phyloP scores from a whole-genome alignment of 805 yeast species.

The Barnettozyma populi region DNA sequence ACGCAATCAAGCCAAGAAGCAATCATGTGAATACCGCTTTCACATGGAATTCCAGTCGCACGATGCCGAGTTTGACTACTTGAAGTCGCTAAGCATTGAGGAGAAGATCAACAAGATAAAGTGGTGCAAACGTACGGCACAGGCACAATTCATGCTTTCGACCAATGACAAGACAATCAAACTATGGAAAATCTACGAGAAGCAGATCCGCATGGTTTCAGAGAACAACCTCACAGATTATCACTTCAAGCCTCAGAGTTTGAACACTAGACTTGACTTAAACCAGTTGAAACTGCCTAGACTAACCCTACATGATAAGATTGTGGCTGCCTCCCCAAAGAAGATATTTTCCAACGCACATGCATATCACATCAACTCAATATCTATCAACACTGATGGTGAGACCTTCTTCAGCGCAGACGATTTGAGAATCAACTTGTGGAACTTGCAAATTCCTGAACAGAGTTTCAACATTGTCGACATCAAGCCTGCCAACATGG shows the following conservation, averaged over 20 bases:
- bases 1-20: constrained; percentile 68
- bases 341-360: constrained; percentile 92
- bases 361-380: constrained; percentile 95
- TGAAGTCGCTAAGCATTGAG: constrained; percentile 93
- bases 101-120: constrained; percentile 97
- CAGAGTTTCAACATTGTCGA: constrained; percentile 96
- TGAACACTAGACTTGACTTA: constrained; percentile 27
- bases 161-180: constrained; percentile 98
- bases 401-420: constrained; percentile 92
- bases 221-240: constrained; percentile 75
- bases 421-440: constrained; percentile 89
- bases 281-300: constrained; percentile 71
- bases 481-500: constrained; percentile 97
- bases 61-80: constrained; percentile 97
- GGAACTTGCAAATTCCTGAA: constrained; percentile 93
- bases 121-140: constrained; percentile 87
- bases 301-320: constrained; percentile 88
- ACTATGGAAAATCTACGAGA: constrained; percentile 93
- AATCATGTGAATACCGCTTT: constrained; percentile 86
- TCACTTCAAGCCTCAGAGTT: constrained; percentile 9
- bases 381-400: constrained; percentile 90
- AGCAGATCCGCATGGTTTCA: constrained; percentile 83
- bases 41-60: constrained; percentile 97
- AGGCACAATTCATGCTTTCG: constrained; percentile 82
- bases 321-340: constrained; percentile 92